Conservation (phyloP, 1,139 yeast species). For the Hyphopichia fennica region DNA sequence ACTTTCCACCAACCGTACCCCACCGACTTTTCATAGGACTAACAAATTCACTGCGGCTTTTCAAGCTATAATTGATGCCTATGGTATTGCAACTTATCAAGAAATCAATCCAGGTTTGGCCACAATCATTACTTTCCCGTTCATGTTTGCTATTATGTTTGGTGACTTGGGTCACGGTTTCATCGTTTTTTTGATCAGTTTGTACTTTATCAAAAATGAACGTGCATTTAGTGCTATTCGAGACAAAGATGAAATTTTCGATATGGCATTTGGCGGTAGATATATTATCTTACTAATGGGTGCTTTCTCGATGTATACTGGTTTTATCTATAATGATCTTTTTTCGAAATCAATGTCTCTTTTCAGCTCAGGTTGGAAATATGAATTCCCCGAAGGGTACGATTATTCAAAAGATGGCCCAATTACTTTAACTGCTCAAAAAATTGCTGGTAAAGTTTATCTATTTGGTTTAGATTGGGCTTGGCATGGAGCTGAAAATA, state of each 20-base stretch:
- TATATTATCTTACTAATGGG: constrained; percentile 77
- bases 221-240: constrained; percentile 57
- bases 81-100: constrained; percentile 74
- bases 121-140: constrained; percentile 78
- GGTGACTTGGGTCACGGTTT: constrained; percentile 86
- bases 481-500: constrained; percentile 84
- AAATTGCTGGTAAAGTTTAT: constrained; percentile 55
- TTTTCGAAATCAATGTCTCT: constrained; percentile 77
- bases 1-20: constrained; percentile 65
- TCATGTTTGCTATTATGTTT: constrained; percentile 86
- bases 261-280: constrained; percentile 79
- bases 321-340: constrained; percentile 72
- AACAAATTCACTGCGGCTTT: constrained; percentile 76
- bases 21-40: constrained; percentile 78
- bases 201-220: constrained; percentile 60
- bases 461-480: constrained; percentile 71
- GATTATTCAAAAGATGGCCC: constrained; percentile 54
- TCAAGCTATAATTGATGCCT: constrained; percentile 77
- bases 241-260: constrained; percentile 70
- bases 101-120: constrained; percentile 83
- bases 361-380: constrained; percentile 73
- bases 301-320: constrained; percentile 74
- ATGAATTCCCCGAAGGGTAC: constrained; percentile 45
- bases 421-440: constrained; percentile 55
- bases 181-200: constrained; percentile 60